Evolutionary conservation across 345 rosid genomes (phyloP), one percentile per base, ranked within the genome.

Genomic region (Trapa bicornis): DNA sequence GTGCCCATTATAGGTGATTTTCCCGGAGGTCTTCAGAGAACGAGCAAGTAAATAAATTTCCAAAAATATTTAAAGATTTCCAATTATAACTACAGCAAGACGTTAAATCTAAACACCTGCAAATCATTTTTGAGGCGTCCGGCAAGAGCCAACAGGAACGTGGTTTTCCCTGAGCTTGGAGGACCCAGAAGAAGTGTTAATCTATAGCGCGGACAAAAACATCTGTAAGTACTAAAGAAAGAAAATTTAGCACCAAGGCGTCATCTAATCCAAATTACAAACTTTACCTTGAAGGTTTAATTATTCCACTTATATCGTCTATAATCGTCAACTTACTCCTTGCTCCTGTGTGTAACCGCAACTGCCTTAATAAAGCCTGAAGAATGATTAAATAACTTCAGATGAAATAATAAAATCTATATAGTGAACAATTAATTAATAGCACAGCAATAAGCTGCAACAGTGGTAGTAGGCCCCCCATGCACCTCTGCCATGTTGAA

Each of bases 81-180:
- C 66, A 4, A 43, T 6, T 41, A 65, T 42, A 32, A 42, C 52
- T 2, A 13, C 36, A 41, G 16, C 67, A 5, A 37, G 37, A 42
- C 33, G 22, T 39, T 1, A 12, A 42, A 65, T 41, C 14, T 65
- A 5, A 52, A 22, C 77, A 92, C 99, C 96, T 86, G 88, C 80
- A 94, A 83, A 76, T 78, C 75, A 62, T 62, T 58, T 54, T 83
- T 84, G 50, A 91, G 92, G 29, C 97, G 92, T 67, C 97, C 99
- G 66, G 99, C 99, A 60, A 94, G 89, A 65, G 95, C 95, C 84
- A 90, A 75, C 68, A 94, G 86, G 6, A 94, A 63, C 1, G 99
- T 89, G 4, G 99, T 94, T 85, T 94, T 94, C 72, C 99, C 99
- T 1, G 96, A 89, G 85, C 97, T 89, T 48, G 99, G 99, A 81